These are phyloP conservation scores for Ilyonectria sp. DNA, from an alignment of 2,329 filamentous ascomycete species.

Conservation along the genomic window DNA sequence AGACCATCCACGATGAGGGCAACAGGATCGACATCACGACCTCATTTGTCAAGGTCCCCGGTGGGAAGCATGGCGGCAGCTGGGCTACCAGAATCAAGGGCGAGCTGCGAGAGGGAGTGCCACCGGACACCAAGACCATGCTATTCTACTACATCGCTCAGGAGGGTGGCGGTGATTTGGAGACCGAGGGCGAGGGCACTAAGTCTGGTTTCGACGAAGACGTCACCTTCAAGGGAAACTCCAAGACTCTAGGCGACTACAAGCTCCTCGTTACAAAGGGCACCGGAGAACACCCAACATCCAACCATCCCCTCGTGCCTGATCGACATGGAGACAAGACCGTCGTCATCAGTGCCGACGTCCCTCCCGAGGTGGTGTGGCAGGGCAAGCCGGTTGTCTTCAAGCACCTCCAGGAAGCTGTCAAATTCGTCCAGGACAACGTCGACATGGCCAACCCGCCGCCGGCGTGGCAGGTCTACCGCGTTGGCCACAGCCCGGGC, in stretches of 20 bases:
- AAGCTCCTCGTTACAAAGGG: conserved; percentile 84
- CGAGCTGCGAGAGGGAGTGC: conserved; percentile 78
- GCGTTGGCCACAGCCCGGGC: conserved; percentile 78
- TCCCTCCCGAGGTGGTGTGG: conserved; percentile 82
- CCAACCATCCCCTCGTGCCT: conserved; percentile 76
- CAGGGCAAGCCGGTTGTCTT: conserved; percentile 80
- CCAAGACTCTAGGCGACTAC: conserved; percentile 83
- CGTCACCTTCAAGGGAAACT: conserved; percentile 80
- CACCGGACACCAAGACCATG: conserved; percentile 78
- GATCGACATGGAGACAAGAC: conserved; percentile 83
- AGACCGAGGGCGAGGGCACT: conserved; percentile 68
- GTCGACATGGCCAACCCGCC: conserved; percentile 77
- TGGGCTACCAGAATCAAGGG: conserved; percentile 95
- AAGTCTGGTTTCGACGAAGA: conserved; percentile 69
- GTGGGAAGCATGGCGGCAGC: conserved; percentile 87
- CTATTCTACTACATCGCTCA: conserved; percentile 87
- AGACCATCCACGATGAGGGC: conserved; percentile 90
- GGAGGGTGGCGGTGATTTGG: conserved; percentile 80
- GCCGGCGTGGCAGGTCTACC: conserved; percentile 88
- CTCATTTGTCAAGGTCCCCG: conserved; percentile 93
- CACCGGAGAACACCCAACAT: conserved; percentile 71
- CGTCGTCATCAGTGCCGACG: conserved; percentile 78
- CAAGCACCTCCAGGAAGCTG: conserved; percentile 66
- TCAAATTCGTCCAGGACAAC: conserved; percentile 65
- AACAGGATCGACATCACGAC: conserved; percentile 94